phyloP scores from a whole-genome alignment of 495 filamentous ascomycete genomes.

The Bombardia bombarda region DNA sequence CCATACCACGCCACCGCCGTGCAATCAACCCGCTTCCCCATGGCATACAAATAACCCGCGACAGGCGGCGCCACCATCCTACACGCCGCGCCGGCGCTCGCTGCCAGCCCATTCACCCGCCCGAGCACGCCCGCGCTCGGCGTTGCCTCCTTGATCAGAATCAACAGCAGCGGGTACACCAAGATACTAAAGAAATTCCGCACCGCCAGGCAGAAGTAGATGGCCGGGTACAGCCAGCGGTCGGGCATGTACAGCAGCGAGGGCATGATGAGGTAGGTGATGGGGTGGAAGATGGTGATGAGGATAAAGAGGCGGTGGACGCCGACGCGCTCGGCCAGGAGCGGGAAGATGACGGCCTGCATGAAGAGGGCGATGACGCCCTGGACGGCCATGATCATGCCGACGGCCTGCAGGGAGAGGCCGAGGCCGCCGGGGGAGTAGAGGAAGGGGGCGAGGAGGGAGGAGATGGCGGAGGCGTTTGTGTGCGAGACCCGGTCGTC shows the following conservation, averaged over 20 bases:
- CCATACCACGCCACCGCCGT: conserved; percentile 76
- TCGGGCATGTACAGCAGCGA: conserved; percentile 56
- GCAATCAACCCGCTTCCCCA: conserved; percentile 57
- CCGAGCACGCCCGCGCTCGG: conserved; percentile 59
- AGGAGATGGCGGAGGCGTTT: conserved; percentile 11
- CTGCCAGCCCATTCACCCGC: conserved; percentile 74
- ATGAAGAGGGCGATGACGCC: conserved; percentile 72
- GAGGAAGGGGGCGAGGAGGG: conserved; percentile 27
- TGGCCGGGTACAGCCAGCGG: conserved; percentile 51
- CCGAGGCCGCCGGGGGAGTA: conserved; percentile 69
- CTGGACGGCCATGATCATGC: conserved; percentile 72
- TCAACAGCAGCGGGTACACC: conserved; percentile 69
- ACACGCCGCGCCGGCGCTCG: conserved; percentile 68
- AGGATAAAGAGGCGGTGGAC: conserved; percentile 65
- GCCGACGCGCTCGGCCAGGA: conserved; percentile 61
- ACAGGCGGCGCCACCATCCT: conserved; percentile 70
- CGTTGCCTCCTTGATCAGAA: conserved; percentile 77
- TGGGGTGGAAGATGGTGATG: conserved; percentile 66
- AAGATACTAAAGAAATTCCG: conserved; percentile 73
- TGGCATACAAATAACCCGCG: conserved; percentile 65
- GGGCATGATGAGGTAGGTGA: conserved; percentile 69
- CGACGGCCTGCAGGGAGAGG: conserved; percentile 62
- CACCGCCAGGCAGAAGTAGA: conserved; percentile 62
- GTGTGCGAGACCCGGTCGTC: conserved; percentile 43
- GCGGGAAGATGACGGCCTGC: conserved; percentile 68